These are phyloP conservation scores for Xerocomus potaroensis DNA, from an alignment of 768 basidiomycete genomes.

Conservation along the genomic window DNA sequence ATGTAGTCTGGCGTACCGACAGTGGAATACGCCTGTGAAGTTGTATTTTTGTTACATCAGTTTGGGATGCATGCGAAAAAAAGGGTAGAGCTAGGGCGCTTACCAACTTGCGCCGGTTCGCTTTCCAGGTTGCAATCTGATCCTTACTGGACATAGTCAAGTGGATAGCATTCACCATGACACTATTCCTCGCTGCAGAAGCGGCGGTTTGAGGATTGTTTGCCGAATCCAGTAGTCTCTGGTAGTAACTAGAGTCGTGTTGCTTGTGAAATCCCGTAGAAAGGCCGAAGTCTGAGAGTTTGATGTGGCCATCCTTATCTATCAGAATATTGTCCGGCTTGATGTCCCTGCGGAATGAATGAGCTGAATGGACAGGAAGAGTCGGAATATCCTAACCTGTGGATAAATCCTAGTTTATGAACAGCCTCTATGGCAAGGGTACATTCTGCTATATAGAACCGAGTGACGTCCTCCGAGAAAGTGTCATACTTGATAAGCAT, in stretches of 20 bases:
- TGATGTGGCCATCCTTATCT: slow-evolving; percentile 95
- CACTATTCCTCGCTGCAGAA: slow-evolving; percentile 74
- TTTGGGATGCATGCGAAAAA: not conserved
- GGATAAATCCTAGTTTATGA: slow-evolving; percentile 95
- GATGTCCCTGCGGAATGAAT: slow-evolving; percentile 66
- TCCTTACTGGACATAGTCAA: slow-evolving; percentile 92
- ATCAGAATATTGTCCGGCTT: slow-evolving; percentile 94
- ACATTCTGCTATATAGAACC: slow-evolving; percentile 99
- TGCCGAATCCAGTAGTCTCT: slow-evolving; percentile 73
- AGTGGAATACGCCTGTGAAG: slow-evolving; percentile 85
- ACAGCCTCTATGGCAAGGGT: slow-evolving; percentile 97
- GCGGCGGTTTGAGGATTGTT: slow-evolving; percentile 40
- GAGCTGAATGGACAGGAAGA: not conserved
- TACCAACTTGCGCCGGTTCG: slow-evolving; percentile 92
- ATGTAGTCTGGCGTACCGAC: slow-evolving; percentile 98
- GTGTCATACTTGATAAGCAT: slow-evolving; percentile 99
- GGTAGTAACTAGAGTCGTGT: slow-evolving; percentile 94
- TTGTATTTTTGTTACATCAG: not conserved
- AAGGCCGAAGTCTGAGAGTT: slow-evolving; percentile 96
- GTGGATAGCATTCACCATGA: slow-evolving; percentile 96
- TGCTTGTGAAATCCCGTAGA: slow-evolving; percentile 99
- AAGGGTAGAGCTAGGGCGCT: too few species aligned
- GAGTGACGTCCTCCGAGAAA: slow-evolving; percentile 95
- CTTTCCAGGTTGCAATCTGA: slow-evolving; percentile 97
- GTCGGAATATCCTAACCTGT: slow-evolving; percentile 55